These are phyloP conservation scores for Orbilia blumenaviensis DNA, from an alignment of 2,329 filamentous ascomycete genomes.

Conservation along the genomic window DNA sequence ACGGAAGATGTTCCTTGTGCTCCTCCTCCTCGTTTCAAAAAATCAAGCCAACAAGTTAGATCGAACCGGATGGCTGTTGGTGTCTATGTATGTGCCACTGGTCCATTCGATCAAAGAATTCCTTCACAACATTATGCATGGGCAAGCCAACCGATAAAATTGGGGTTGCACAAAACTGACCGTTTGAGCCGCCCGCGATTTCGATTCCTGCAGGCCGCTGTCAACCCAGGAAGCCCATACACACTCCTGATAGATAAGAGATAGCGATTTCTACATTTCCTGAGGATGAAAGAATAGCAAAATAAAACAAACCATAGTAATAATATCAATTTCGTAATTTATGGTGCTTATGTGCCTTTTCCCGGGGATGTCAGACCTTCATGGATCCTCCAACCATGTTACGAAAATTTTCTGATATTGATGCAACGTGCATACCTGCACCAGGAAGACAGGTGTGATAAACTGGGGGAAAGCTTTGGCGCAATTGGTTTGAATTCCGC, in stretches of 20 bases:
- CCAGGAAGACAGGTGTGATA: not conserved
- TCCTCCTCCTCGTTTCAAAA: conserved; percentile 27
- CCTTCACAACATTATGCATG: conserved; percentile 4
- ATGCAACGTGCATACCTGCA: conserved; percentile 21
- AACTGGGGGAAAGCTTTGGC: not conserved
- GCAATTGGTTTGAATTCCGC: conserved; percentile 14
- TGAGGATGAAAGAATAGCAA: too few relatives aligned
- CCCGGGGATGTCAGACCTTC: not conserved
- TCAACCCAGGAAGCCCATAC: not conserved
- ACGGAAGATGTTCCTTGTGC: conserved; percentile 21
- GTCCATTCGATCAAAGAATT: not conserved
- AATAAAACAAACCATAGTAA: too few relatives aligned
- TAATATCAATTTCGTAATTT: not conserved
- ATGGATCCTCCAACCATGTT: conserved; percentile 4
- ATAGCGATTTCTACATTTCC: not conserved
- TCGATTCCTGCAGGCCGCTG: conserved; percentile 1
- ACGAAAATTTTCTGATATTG: conserved; percentile 16
- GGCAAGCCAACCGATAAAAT: conserved; percentile 6
- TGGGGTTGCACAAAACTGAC: conserved; percentile 13
- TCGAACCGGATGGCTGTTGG: not conserved
- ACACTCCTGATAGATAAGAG: conserved; percentile 12
- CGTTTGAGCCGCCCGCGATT: conserved; percentile 22
- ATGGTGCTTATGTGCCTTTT: not conserved
- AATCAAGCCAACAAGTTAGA: not conserved
- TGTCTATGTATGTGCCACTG: too few relatives aligned